Percentiles rank a stretch among this genome's conserved stretches.
Conservation (phyloP, 768 basidiomycete species). For the Suillus luteus region DNA sequence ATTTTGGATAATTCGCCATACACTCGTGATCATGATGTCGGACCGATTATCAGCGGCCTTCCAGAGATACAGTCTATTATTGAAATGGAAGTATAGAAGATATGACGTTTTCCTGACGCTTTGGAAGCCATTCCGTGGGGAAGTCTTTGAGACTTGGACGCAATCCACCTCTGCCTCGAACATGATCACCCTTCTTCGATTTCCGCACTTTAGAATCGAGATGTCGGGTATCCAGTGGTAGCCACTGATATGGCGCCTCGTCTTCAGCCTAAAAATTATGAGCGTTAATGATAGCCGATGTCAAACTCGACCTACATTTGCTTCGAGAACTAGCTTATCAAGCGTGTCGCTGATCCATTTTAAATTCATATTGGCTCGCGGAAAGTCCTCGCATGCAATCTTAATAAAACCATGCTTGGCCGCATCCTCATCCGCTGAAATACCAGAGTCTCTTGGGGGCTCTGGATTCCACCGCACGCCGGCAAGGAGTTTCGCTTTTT, state of each 20-base stretch:
- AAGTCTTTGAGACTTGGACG: slow-evolving; percentile 78
- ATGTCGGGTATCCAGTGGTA: slow-evolving; percentile 85
- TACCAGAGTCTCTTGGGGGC: slow-evolving; percentile 70
- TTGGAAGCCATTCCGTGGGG: slow-evolving; percentile 82
- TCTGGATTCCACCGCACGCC: slow-evolving; percentile 84
- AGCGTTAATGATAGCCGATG: slow-evolving; percentile 14
- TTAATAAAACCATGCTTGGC: slow-evolving; percentile 81
- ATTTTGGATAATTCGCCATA: slow-evolving; percentile 10
- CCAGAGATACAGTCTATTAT: slow-evolving; percentile 13
- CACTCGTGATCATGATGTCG: slow-evolving; percentile 10
- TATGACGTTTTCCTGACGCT: slow-evolving; percentile 9
- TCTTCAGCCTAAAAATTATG: slow-evolving; percentile 35
- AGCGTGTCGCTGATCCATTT: slow-evolving; percentile 92
- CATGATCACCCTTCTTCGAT: slow-evolving; percentile 72
- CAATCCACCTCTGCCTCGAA: slow-evolving; percentile 49
- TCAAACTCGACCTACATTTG: slow-evolving; percentile 66
- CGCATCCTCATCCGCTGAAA: slow-evolving; percentile 42
- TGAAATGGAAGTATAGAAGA: slow-evolving; percentile 6
- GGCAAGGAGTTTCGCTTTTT: slow-evolving; percentile 87
- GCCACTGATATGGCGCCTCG: slow-evolving; percentile 47
- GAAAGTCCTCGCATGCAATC: slow-evolving; percentile 88
- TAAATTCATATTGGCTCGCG: slow-evolving; percentile 80
- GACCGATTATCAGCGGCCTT: slow-evolving; percentile 9
- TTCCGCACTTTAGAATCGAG: slow-evolving; percentile 71
- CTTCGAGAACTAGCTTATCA: slow-evolving; percentile 74